Evolutionary conservation across 257 asterid genomes (phyloP).

Genomic region (Capsicum baccatum): DNA sequence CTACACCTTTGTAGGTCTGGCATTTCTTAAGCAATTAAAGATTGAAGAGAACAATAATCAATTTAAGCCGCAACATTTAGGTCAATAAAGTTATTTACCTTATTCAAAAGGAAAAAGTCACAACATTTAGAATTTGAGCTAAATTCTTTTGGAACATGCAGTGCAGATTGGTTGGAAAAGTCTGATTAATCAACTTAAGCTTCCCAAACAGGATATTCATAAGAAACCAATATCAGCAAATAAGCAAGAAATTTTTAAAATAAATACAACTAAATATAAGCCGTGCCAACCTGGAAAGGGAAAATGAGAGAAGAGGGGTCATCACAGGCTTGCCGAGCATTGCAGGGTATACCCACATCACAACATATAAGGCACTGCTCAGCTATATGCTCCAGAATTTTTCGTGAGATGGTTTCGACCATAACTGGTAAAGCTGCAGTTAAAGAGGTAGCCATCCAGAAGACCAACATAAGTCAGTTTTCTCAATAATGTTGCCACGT

Average conservation of each 20-base stretch:
- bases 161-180: constrained; percentile 13
- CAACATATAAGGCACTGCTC: constrained; percentile 96
- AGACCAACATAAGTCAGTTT: neutral
- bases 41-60: neutral
- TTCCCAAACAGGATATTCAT: neutral
- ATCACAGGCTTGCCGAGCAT: constrained; percentile 80
- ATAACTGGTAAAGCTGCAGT: constrained; percentile 81
- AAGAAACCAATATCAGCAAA: neutral
- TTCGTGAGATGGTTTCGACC: constrained; percentile 77
- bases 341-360: constrained; percentile 80
- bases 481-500: neutral
- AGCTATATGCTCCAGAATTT: constrained; percentile 74
- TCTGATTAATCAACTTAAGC: neutral
- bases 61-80: neutral
- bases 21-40: neutral
- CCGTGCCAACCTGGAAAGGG: constrained; percentile 80
- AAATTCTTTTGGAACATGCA: constrained; percentile 8
- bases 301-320: constrained; percentile 83
- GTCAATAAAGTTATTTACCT: neutral
- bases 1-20: constrained; percentile 15
- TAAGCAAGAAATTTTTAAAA: neutral
- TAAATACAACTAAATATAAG: neutral
- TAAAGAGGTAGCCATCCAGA: constrained; percentile 24
- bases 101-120: neutral
- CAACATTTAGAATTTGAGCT: neutral